Base-by-base conservation (phyloP, 2,329 filamentous ascomycete species). In the Neobulgaria alba region DNA sequence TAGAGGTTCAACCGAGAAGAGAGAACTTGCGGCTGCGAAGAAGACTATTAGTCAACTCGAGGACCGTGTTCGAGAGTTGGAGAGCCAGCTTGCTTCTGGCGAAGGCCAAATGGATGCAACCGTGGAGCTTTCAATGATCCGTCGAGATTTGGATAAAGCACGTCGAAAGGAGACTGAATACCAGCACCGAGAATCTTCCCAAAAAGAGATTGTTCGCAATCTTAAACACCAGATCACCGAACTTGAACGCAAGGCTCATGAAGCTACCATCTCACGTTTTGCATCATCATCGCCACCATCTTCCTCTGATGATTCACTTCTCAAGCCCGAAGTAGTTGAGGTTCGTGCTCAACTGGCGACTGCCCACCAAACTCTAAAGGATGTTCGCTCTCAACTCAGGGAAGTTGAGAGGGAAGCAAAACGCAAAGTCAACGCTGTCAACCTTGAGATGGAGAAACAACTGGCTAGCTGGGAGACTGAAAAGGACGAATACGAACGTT, bases 1-100 rank as follows among this genome's bases (percentile, higher is more conserved):
- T 5, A 50, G 53, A 37, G 54, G 52, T 18, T 57, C 56, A 20
- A 46, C 62, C 44, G 51, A 62, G 58, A 57, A 73, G 43, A 65
- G 70, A 36, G 69, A 76, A 9, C 43, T 60, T n/a, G 45, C 52
- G 26, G 43, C 44, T 26, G 69, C 79, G 3, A 79, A 76, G 50
- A 74, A 73, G 34, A 81, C 73, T 31, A 73, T 82, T 29, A 71
- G 74, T 38, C 75, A 81, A 17, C 68, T 85, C n/a, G 79, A 86
- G 58, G 67, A 68, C 33, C 67, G 65, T 10, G 56, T 71, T 10
- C 61, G 62, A 33, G 69, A 72, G 33, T 60, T 74, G 3, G 69
- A 73, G 49, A 53, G 52, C 14, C 51, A 62, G 38, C 43, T 58
- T 33, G 52, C 55, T 3, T 51, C 59, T n/a, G 59, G 61, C 2